Conservation (phyloP, 345 rosid genomes). For the Luvunga scandens region DNA sequence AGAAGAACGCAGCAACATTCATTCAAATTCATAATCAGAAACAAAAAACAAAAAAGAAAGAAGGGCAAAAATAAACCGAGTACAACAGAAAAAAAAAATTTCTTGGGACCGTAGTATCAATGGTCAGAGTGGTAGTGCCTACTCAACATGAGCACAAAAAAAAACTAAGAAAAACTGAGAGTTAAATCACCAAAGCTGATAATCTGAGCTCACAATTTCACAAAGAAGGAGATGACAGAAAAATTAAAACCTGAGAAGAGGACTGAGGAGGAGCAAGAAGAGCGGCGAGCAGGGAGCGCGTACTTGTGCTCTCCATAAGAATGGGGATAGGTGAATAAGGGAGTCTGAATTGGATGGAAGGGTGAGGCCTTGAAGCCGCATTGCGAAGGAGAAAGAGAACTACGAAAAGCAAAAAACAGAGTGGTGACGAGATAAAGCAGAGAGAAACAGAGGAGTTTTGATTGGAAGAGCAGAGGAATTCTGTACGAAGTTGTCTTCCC, state of each 20-base stretch:
- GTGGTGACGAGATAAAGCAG: slow-evolving; percentile 62
- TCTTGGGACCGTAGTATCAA: no score
- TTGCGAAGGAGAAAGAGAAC: slow-evolving; percentile 41
- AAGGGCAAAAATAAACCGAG: no score
- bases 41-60: no score
- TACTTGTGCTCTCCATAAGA: slow-evolving; percentile 88
- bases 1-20: neutral
- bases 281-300: slow-evolving; percentile 64
- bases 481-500: slow-evolving; percentile 19
- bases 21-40: neutral
- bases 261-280: slow-evolving; percentile 67
- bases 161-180: no score
- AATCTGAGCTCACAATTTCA: neutral
- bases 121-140: no score
- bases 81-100: no score
- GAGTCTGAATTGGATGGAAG: slow-evolving; percentile 58
- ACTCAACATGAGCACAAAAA: no score
- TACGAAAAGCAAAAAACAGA: slow-evolving; percentile 52
- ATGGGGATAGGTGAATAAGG: slow-evolving; percentile 71
- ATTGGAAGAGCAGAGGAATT: slow-evolving; percentile 55
- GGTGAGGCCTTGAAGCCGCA: slow-evolving; percentile 79
- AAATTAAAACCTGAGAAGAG: slow-evolving; percentile 53
- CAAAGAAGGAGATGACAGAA: neutral
- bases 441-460: slow-evolving; percentile 81
- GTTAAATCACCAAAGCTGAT: neutral